Percentiles rank a stretch among this genome's conserved stretches.
Evolutionary conservation across 2,329 filamentous ascomycete genomes (phyloP).

Genomic region (Colletotrichum chlorophyti): DNA sequence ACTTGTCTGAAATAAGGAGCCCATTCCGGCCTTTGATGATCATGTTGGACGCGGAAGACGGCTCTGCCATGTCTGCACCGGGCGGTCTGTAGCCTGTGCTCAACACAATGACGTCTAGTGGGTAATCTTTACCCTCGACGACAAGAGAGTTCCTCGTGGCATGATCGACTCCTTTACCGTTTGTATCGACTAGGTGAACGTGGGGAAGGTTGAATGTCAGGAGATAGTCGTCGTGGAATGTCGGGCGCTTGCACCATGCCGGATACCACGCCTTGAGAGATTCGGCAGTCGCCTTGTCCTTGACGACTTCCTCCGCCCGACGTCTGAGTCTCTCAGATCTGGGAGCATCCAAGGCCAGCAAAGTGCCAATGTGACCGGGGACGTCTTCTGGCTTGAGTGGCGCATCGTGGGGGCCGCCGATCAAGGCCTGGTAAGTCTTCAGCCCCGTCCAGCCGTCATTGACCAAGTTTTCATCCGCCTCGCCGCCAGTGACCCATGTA

Average conservation of each 20-base stretch:
- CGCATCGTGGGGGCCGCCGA: constrained; percentile 35
- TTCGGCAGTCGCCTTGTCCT: constrained; percentile 56
- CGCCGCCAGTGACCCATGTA: constrained; percentile 38
- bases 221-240: constrained; percentile 67
- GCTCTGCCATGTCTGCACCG: constrained; percentile 38
- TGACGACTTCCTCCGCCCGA: constrained; percentile 58
- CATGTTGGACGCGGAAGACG: constrained; percentile 27
- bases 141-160: constrained; percentile 55
- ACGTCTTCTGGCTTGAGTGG: constrained; percentile 30
- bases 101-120: constrained; percentile 47
- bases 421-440: constrained; percentile 45
- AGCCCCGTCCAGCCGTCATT: constrained; percentile 55
- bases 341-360: constrained; percentile 49
- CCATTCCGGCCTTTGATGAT: constrained; percentile 51
- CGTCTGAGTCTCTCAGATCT: constrained; percentile 51
- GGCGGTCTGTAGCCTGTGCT: constrained; percentile 46
- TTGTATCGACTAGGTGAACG: constrained; percentile 66
- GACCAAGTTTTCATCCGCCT: constrained; percentile 49
- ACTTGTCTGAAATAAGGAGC: constrained; percentile 52
- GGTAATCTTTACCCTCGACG: constrained; percentile 53
- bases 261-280: constrained; percentile 66
- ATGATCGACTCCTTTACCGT: constrained; percentile 56
- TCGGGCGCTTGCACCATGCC: constrained; percentile 68
- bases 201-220: constrained; percentile 63
- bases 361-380: constrained; percentile 40